Base-by-base conservation (phyloP, 495 filamentous ascomycete species). In the Sordaria brevicollis region DNA sequence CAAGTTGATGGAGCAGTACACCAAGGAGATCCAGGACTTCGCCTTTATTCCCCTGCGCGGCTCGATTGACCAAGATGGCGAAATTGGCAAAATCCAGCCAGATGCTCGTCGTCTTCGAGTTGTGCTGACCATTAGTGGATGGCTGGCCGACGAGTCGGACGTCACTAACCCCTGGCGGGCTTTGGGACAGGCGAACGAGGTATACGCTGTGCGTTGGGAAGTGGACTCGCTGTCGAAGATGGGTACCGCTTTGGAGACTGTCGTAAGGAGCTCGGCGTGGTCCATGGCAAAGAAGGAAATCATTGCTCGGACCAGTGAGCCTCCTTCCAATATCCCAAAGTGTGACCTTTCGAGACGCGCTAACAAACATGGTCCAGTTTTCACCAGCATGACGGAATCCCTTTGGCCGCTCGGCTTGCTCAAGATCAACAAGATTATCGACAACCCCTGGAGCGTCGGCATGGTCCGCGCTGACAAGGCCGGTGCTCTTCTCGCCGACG, bases 161-260 rank as follows among this genome's bases (percentile, higher is more conserved):
- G 86, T 93, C 35, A 80, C 86, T 25, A 80, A 85, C 38, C 91
- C 92, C 2, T 99, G 95, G 95, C 83, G 85, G 33, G 87, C 90
- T 21, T 79, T 97, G 35, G 90, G 89, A 4, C 76, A 81, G 11
- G 82, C 88, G 66, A 88, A 86, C 66, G 93, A 97, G 77, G 87
- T 90, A 9, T 97, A 97, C 75, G 92, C 89, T 3, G 84, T 98
- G 31, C 87, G 91, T 57, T 98, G 90, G 89, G 95, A 99, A 75
- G 80, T 90, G 10, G 89, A 93, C 41, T 83, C 90, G 0, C 80
- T 97, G 65, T 81, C 90, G 71, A 92, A 93, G 68, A 84, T 97
- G 29, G 93, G 93, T 0, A 88, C 85, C 72, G 84, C 91, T 1
- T 86, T 98, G 69, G 87, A 89, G 65, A 87, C 87, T 1, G 85